These are phyloP conservation scores for Phialophora verrucosa DNA, from an alignment of 2,329 filamentous ascomycete genomes.

Conservation along the genomic window DNA sequence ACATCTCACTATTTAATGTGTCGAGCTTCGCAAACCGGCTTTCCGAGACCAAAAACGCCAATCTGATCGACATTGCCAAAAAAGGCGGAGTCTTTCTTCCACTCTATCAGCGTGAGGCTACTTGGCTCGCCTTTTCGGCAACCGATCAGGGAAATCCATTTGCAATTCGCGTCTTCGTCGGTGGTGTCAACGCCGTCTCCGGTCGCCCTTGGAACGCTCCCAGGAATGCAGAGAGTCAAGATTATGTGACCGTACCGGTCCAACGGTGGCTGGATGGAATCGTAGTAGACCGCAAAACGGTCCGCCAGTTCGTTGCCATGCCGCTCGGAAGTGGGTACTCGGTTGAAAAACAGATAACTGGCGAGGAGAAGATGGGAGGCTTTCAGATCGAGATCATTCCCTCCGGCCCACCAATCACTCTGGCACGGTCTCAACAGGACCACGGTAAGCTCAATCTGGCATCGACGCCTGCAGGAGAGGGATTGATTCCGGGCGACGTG, in stretches of 20 bases:
- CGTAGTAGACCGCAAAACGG: not conserved
- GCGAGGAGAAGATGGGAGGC: not conserved
- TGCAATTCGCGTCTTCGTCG: not conserved
- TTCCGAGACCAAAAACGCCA: no score
- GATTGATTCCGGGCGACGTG: not conserved
- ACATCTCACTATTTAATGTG: no score
- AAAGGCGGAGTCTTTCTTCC: slow-evolving; percentile 5
- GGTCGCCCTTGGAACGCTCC: not conserved
- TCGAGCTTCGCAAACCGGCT: no score
- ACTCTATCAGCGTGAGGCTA: slow-evolving; percentile 4
- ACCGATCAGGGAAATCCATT: not conserved
- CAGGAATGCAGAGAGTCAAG: not conserved
- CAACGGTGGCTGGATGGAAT: slow-evolving; percentile 5
- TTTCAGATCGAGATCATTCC: slow-evolving; percentile 8
- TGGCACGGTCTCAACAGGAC: no score
- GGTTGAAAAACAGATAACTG: not conserved
- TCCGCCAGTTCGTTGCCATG: slow-evolving; percentile 12
- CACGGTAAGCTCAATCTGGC: no score
- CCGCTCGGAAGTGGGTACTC: not conserved
- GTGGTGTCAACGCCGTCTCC: not conserved
- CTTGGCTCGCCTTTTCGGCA: slow-evolving; percentile 1
- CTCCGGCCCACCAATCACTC: no score
- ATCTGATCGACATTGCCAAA: no score
- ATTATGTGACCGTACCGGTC: not conserved
- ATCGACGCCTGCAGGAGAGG: not conserved